Evolutionary conservation across 768 basidiomycete species (phyloP).

Genomic region (Mrakia frigida): DNA sequence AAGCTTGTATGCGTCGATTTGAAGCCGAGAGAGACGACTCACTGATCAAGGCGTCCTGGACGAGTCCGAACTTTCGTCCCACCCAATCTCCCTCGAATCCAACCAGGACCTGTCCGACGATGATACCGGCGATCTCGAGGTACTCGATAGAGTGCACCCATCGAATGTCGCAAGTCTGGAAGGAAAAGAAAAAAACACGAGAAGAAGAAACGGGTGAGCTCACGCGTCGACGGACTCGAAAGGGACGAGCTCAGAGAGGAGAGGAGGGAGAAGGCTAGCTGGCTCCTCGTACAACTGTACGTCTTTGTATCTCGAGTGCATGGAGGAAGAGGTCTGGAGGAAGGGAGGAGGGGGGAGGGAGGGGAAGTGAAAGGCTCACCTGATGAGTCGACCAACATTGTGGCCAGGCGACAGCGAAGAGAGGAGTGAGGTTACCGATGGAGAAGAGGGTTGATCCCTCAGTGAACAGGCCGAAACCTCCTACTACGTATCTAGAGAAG

Average conservation of each 20-base stretch:
- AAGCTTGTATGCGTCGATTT: background rate
- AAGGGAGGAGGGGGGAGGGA: too few relatives aligned
- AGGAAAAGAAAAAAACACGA: too few relatives aligned
- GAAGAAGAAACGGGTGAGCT: too few relatives aligned
- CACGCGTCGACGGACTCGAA: too few relatives aligned
- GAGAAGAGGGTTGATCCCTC: slow-evolving; percentile 46
- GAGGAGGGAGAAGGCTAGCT: too few relatives aligned
- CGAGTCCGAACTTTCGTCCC: slow-evolving; percentile 45
- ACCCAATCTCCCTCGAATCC: slow-evolving; percentile 48
- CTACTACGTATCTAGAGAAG: slow-evolving; percentile 43
- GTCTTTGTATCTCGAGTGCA: too few relatives aligned
- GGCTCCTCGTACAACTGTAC: too few relatives aligned
- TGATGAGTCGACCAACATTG: slow-evolving; percentile 40
- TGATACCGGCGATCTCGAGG: slow-evolving; percentile 47
- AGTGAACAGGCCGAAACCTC: slow-evolving; percentile 30
- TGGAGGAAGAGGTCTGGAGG: too few relatives aligned
- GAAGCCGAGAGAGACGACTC: background rate
- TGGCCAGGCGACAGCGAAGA: slow-evolving; percentile 46
- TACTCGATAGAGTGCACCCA: slow-evolving; percentile 46
- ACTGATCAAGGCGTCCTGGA: slow-evolving; percentile 47
- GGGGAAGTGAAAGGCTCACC: too few relatives aligned
- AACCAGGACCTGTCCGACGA: slow-evolving; percentile 45
- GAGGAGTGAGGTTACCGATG: slow-evolving; percentile 45
- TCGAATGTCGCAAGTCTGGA: slow-evolving; percentile 40
- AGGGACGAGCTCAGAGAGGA: too few relatives aligned